phyloP scores from a whole-genome alignment of 176 grass and related monocot genomes.

The Canna indica region DNA sequence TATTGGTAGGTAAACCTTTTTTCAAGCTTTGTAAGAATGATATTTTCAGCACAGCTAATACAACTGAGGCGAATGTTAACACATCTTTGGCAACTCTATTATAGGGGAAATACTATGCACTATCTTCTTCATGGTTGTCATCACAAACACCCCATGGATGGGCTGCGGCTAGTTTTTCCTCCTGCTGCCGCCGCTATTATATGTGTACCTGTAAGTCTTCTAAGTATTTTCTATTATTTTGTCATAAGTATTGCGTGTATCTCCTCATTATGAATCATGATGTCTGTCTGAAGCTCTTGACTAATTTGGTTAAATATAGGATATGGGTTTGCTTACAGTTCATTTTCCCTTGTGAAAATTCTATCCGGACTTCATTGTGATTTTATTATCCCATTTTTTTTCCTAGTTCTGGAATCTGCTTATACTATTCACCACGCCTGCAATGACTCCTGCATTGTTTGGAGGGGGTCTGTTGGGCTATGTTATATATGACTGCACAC shows the following conservation, averaged over 20 bases:
- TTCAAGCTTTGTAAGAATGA: not conserved
- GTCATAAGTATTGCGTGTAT: not conserved
- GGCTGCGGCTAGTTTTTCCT: constrained; percentile 84
- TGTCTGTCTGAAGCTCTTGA: not conserved
- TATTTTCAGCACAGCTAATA: not conserved
- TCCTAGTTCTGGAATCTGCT: constrained; percentile 76
- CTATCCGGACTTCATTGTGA: not conserved
- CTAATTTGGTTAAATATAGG: not conserved
- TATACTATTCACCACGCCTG: constrained; percentile 41
- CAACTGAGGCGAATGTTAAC: not conserved
- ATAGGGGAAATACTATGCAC: constrained; percentile 70
- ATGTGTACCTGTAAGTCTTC: constrained; percentile 50
- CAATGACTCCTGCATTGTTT: constrained; percentile 55
- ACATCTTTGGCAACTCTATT: not conserved
- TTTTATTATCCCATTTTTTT: not conserved
- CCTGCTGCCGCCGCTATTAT: constrained; percentile 75
- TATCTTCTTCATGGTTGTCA: constrained; percentile 94
- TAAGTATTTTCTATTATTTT: not conserved
- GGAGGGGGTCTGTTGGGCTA: constrained; percentile 89
- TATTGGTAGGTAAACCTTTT: constrained; percentile 43
- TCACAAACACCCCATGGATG: constrained; percentile 96
- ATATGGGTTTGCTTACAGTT: not conserved
- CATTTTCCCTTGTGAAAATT: not conserved
- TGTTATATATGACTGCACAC: constrained; percentile 90
- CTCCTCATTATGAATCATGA: not conserved